A percentile compares a stretch with the other conserved stretches of the same genome.
These are phyloP conservation scores for Wickerhamomyces sp. DNA, from an alignment of 1,139 yeast species.

Conservation along the genomic window DNA sequence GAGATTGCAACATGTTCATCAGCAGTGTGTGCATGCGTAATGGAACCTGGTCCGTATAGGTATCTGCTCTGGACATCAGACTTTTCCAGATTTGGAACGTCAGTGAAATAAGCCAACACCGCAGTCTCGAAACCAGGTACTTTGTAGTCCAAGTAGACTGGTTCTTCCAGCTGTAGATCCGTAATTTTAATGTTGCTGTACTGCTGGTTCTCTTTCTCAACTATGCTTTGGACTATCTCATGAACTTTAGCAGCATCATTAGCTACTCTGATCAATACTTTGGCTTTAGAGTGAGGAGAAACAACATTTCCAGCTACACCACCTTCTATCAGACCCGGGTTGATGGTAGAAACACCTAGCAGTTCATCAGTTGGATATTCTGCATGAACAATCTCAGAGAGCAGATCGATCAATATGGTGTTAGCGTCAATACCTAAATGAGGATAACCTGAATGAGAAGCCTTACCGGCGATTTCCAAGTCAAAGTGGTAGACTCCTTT, in stretches of 20 bases:
- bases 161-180: conserved; percentile 28
- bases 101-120: conserved; percentile 58
- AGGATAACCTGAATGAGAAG: conserved; percentile 70
- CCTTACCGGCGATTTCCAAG: conserved; percentile 46
- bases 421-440: conserved; percentile 62
- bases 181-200: conserved; percentile 13
- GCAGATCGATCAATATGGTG: conserved; percentile 47
- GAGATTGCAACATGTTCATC: conserved; percentile 48
- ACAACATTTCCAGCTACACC: conserved; percentile 63
- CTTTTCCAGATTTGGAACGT: conserved; percentile 50
- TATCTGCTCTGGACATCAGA: conserved; percentile 33
- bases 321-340: conserved; percentile 52
- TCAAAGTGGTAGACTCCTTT: conserved; percentile 47
- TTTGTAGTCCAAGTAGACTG: conserved; percentile 41
- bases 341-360: conserved; percentile 59
- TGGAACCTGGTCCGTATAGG: conserved; percentile 67
- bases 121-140: conserved; percentile 61
- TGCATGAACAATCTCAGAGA: conserved; percentile 32
- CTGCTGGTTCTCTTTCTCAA: conserved; percentile 29
- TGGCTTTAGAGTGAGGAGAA: conserved; percentile 53
- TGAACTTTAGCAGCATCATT: conserved; percentile 37
- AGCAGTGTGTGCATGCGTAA: conserved; percentile 61
- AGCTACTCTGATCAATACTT: conserved; percentile 50
- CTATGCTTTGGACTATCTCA: conserved; percentile 31
- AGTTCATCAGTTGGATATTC: conserved; percentile 45